Evolutionary conservation across 1,139 yeast genomes (phyloP), one percentile per base, ranked within the genome.

Genomic region (Saccharomyces hybrid): DNA sequence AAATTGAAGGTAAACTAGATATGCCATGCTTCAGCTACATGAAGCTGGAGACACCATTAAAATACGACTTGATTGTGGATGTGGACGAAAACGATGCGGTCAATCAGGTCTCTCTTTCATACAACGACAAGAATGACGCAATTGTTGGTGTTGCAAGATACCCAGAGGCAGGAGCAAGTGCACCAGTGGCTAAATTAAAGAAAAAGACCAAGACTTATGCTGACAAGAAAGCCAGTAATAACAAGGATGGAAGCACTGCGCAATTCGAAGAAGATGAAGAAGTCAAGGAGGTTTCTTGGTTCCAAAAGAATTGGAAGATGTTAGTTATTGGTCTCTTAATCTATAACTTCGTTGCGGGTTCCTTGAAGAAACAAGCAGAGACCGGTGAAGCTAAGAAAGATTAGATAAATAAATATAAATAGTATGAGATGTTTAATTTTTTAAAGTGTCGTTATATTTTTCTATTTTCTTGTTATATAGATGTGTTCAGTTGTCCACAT

Each of bases 171-270:
- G 70, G 65, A 1, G 63, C 65, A 27, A 51, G 55, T 16, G 61
- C 68, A 11, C 58, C 61, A 20, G 62, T 63, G 2, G 55, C 56
- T 38, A 58, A 61, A 53, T 54, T 67, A 50, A 65, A 62, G 53
- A 68, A 65, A 54, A 53, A 54, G 8, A 67, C 71, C 2, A 62
- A 65, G 58, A 68, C 71, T 2, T 68, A 68, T 51, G 64, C 67
- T 16, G 67, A 64, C 41, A 63, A 61, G 57, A 65, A 60, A 49
- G 63, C 59, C 16, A 62, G 51, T 28, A 48, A 56, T 8, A 48
- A 55, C 7, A 55, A 58, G 48, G 55, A 57, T 13, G 56, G 58
- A 4, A 58, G 58, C 4, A 59, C 60, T 14, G 65, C 63, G n/a
- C 58, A 62, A 32, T 57, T 57, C 46, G 64, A 57, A 25, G 58